phyloP scores from a whole-genome alignment of 1,139 yeast species.

The Magnusiomyces suaveolens region DNA sequence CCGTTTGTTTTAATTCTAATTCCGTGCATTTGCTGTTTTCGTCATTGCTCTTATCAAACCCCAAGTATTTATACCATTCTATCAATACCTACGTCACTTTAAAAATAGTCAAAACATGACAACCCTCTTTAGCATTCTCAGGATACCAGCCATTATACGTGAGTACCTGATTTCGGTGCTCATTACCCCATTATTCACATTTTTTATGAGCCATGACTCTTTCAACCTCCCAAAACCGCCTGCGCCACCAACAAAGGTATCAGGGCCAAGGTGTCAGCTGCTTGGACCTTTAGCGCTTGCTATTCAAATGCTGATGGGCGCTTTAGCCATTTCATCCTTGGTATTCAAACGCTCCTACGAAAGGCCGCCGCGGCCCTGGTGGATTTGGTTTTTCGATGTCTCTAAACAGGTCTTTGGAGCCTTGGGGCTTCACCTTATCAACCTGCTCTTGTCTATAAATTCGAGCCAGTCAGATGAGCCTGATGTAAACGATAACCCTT shows the following conservation, averaged over 20 bases:
- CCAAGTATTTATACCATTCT: neutral
- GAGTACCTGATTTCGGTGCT: neutral
- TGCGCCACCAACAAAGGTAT: slow-evolving; percentile 7
- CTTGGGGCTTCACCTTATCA: slow-evolving; percentile 68
- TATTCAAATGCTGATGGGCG: slow-evolving; percentile 46
- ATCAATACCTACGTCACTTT: no score
- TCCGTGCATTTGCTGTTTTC: no score
- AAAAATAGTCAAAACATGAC: no score
- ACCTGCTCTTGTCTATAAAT: slow-evolving; percentile 59
- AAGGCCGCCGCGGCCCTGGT: slow-evolving; percentile 78
- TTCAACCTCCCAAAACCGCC: no score
- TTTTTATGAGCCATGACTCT: neutral
- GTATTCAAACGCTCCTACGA: slow-evolving; percentile 70
- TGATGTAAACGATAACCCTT: slow-evolving; percentile 32
- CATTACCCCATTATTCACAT: neutral
- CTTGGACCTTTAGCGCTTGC: slow-evolving; percentile 38
- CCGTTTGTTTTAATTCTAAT: no score
- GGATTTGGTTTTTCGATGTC: slow-evolving; percentile 83
- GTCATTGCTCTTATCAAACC: no score
- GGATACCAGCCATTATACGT: neutral
- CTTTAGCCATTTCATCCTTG: slow-evolving; percentile 63
- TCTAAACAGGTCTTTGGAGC: slow-evolving; percentile 86
- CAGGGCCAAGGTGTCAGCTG: slow-evolving; percentile 30
- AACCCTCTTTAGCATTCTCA: neutral
- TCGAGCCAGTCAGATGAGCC: slow-evolving; percentile 33